Evolutionary conservation across 2,329 filamentous ascomycete species (phyloP).

Genomic region (Amylocarpus encephaloides): DNA sequence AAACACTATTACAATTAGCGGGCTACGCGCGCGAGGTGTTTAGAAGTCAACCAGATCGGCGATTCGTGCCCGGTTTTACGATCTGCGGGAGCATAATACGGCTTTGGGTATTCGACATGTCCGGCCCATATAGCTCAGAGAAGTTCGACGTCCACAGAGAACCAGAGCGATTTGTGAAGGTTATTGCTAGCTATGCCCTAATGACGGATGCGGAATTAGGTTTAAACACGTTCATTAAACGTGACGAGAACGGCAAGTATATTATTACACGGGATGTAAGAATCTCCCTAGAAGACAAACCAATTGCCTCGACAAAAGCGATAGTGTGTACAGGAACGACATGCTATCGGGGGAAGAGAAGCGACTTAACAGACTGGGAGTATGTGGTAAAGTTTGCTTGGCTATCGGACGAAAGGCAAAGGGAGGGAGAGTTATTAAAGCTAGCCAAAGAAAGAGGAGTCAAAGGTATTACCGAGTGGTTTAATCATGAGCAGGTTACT

Average conservation of each 20-base stretch:
- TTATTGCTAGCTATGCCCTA: slow-evolving; percentile 26
- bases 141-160: slow-evolving; percentile 27
- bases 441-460: too few species aligned
- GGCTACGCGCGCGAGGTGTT: too few species aligned
- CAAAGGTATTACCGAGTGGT: too few species aligned
- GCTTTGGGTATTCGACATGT: slow-evolving; percentile 33
- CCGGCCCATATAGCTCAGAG: slow-evolving; percentile 26
- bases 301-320: slow-evolving; percentile 14
- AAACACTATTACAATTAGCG: too few species aligned
- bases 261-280: slow-evolving; percentile 14
- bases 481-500: too few species aligned
- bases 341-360: background rate
- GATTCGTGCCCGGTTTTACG: too few species aligned
- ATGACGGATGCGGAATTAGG: slow-evolving; percentile 31
- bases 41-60: too few species aligned
- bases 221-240: slow-evolving; percentile 26
- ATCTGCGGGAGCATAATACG: too few species aligned
- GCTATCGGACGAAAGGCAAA: too few species aligned
- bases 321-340: slow-evolving; percentile 19
- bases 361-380: background rate
- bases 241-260: slow-evolving; percentile 15
- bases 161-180: slow-evolving; percentile 23
- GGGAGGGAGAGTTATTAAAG: too few species aligned
- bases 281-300: slow-evolving; percentile 17
- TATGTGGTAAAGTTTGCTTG: background rate